Base-by-base conservation (phyloP, 2,329 filamentous ascomycete species). In the Fusarium fujikuroi region DNA sequence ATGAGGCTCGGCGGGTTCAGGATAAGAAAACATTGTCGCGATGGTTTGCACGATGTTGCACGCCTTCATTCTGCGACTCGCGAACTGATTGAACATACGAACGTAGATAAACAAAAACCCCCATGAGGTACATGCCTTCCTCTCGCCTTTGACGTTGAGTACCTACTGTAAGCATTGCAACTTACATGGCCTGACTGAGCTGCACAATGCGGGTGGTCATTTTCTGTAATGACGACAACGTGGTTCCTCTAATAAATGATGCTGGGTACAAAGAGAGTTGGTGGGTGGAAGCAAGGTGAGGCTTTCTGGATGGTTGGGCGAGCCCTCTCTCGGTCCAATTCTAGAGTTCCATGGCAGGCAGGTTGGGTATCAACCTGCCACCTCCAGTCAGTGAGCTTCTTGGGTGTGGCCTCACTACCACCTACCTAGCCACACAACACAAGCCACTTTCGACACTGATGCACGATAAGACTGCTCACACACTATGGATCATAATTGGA, bases 1-100 rank as follows among this genome's bases (percentile, higher is more conserved):
- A 66, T 71, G 75, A 75, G 75, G 66, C 73, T 69, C 71, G 50
- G 67, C 61, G 58, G 63, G 70, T 60, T 60, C 52, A 69, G 39
- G 44, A 57, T n/a, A 72, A 74, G 65, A 73, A 66, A 60, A 66
- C 67, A 66, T 56, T 70, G 53, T 54, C 52, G 50, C 30, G 43
- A 60, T 57, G 60, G 50, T 69, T 60, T 54, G 60, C 47, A 43
- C 46, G 16, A 65, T 57, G 70, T 71, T 60, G 53, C 34, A 67
- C 62, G 32, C 34, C 34, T 44, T 57, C 16, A 54, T 50, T 39
- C 49, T 49, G 40, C 43, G 30, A 56, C 60, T 49, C 25, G 47
- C 30, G 39, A 44, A 28, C 49, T 49, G 30, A 43, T 63, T 47
- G 60, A 65, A 42, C 61, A 60, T 62, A 62, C 19, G 60, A 39